Evolutionary conservation across 1,284 basidiomycete genomes (phyloP), one percentile per base, ranked within the genome.

Genomic region (Schizophyllum amplum): DNA sequence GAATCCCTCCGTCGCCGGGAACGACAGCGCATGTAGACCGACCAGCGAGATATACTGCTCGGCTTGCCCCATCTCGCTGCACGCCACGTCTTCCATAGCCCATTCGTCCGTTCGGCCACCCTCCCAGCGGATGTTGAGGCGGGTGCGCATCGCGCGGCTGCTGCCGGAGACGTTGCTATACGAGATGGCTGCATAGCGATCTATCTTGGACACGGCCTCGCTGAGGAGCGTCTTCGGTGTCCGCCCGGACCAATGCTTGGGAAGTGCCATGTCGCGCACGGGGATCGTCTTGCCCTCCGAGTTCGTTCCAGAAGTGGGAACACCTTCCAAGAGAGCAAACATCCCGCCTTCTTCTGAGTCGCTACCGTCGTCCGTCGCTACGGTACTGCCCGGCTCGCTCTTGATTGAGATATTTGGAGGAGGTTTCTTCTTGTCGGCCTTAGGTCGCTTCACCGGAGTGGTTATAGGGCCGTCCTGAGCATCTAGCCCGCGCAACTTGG

Each of bases 41-140:
- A 96, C 72, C 1, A 90, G 91, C 1, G 96, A 83, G 55, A 97
- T 81, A 65, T 94, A 98, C 65, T 98, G 88, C 66, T 95, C 92
- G 3, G 96, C 94, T 66, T 98, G 92, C 0, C 68, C 67, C 57
- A 84, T 78, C 59, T 90, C 82, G 49, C 82, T 75, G 67, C 96
- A 98, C 3, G 90, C 94, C 47, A 92, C 75, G 58, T 92, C 85
- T 1, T 88, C 83, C 92, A 98, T 98, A 17, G 70, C 70, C 86
- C 90, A 96, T 53, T 86, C 80, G 57, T 85, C 81, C 22, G 77
- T 72, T 61, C 78, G 80, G 27, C 75, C 78, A 15, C 79, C 79
- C 52, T 82, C 77, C 90, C 92, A 94, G 20, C 84, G 77, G 57
- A 95, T 79, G 57, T 74, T 82, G 46, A 94, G 77, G 25, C 81